A percentile compares a stretch with the other conserved stretches of the same genome.
Evolutionary conservation across 306 rosid species (phyloP).

Genomic region (Erythrophleum fordii): DNA sequence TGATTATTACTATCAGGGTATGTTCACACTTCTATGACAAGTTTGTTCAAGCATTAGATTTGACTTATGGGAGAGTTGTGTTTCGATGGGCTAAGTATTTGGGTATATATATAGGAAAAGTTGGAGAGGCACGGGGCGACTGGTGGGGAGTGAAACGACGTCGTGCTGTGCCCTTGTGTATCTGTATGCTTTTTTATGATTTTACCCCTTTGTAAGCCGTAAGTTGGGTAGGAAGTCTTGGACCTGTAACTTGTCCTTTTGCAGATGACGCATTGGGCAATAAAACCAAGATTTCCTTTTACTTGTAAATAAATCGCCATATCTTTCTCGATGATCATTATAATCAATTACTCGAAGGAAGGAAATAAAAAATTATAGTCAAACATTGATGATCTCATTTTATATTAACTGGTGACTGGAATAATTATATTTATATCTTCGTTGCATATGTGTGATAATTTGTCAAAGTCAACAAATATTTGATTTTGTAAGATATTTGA

Average conservation of each 20-base stretch:
- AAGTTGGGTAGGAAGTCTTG: slow-evolving; percentile 15
- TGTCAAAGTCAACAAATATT: slow-evolving; percentile 42
- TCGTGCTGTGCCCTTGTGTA: too few species aligned
- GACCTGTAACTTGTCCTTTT: slow-evolving; percentile 45
- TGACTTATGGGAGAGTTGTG: too few species aligned
- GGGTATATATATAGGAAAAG: too few species aligned
- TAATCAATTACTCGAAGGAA: slow-evolving; percentile 15
- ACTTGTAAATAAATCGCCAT: slow-evolving; percentile 11
- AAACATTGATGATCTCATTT: slow-evolving; percentile 31
- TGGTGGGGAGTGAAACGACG: too few species aligned
- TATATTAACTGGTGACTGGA: neutral
- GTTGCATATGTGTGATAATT: slow-evolving; percentile 10
- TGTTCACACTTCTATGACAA: too few species aligned
- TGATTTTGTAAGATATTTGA: slow-evolving; percentile 22
- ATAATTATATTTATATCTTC: neutral
- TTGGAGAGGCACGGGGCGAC: too few species aligned
- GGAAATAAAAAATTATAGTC: slow-evolving; percentile 32
- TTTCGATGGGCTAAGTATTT: too few species aligned
- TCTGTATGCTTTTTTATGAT: neutral
- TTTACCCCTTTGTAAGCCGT: slow-evolving; percentile 35
- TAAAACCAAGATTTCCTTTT: slow-evolving; percentile 27
- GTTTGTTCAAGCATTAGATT: too few species aligned
- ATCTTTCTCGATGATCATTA: slow-evolving; percentile 23
- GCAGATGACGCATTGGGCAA: slow-evolving; percentile 39
- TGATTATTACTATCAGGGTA: too few species aligned